Conservation (phyloP, 768 basidiomycete genomes). For the Gloeostereum incarnatum region DNA sequence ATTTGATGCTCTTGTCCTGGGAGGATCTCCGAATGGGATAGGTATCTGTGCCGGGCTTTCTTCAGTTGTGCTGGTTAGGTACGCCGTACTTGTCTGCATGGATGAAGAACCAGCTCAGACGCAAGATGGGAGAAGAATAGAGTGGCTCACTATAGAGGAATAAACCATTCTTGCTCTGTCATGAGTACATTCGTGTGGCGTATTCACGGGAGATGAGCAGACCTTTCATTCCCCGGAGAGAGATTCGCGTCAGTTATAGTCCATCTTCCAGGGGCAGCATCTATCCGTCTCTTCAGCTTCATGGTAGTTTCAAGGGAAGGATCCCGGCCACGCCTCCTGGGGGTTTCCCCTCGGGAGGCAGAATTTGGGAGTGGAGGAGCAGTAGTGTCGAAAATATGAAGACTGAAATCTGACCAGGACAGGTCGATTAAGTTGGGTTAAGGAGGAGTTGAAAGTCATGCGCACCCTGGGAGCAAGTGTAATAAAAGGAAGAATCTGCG, state of each 20-base stretch:
- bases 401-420: slow-evolving; percentile 58
- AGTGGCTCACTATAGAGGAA: slow-evolving; percentile 65
- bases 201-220: slow-evolving; percentile 14
- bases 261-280: slow-evolving; percentile 75
- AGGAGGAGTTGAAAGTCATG: background rate
- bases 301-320: slow-evolving; percentile 29
- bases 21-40: slow-evolving; percentile 45
- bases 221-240: slow-evolving; percentile 84
- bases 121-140: background rate
- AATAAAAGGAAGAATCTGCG: slow-evolving; percentile 83
- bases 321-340: too few relatives aligned
- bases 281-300: slow-evolving; percentile 52
- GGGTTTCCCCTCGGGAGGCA: slow-evolving; percentile 1
- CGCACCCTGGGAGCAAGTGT: slow-evolving; percentile 81
- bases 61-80: slow-evolving; percentile 68
- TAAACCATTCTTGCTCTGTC: slow-evolving; percentile 91
- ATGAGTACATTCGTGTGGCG: too few relatives aligned
- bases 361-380: slow-evolving; percentile 24
- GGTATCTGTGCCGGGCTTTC: slow-evolving; percentile 51
- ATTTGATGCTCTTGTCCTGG: slow-evolving; percentile 17
- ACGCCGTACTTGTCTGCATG: slow-evolving; percentile 56
- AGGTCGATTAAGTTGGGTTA: slow-evolving; percentile 1
- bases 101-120: too few relatives aligned
- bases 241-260: slow-evolving; percentile 94
- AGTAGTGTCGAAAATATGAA: slow-evolving; percentile 82